Base-by-base conservation (phyloP, 2,329 filamentous ascomycete genomes). In the Endocalyx cinctus region DNA sequence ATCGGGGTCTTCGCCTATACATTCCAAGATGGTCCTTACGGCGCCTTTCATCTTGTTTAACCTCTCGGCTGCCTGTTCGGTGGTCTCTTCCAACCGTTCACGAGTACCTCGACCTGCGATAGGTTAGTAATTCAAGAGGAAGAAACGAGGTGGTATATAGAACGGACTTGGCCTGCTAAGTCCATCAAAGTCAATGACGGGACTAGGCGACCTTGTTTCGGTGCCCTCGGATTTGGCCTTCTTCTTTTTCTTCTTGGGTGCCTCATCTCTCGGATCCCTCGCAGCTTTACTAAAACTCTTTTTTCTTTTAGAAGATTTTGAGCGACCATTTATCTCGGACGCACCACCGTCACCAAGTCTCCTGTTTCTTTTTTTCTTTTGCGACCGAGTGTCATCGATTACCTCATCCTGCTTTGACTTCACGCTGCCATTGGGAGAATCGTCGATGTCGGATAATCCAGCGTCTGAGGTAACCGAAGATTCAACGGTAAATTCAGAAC, bases 1-100 rank as follows among this genome's bases (percentile, higher is more conserved):
- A 45, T 79, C 69, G 0, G 79, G 77, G 45, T 84, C 78, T 59
- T 84, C 80, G 46, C 80, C 80, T 5, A 84, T 64, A 46, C 79
- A 84, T 55, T 84, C 80, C 18, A 84, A 72, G 11, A 84, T 67
- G 2, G 79, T 83, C 30, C 75, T 66, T 17, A 84, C 76, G 23
- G 80, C 80, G 28, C 66, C 76, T 39, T 69, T 67, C 59, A 84
- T 72, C 51, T 72, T 76, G 12, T 72, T 63, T 23, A 82, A 56
- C 28, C 79, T 69, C 40, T 58, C 57, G 10, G 62, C 67, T 18
- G 67, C 67, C 43, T 74, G 64, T 39, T 69, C 71, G 2, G 64
- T 58, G 11, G 59, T 70, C 47, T 82, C 77, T 30, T 81, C 74
- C 5, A 74, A 64, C 20, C 79, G 68, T 43, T 74, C 71, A 28